phyloP scores from a whole-genome alignment of 1,284 basidiomycete species.

The Irpex sp. region DNA sequence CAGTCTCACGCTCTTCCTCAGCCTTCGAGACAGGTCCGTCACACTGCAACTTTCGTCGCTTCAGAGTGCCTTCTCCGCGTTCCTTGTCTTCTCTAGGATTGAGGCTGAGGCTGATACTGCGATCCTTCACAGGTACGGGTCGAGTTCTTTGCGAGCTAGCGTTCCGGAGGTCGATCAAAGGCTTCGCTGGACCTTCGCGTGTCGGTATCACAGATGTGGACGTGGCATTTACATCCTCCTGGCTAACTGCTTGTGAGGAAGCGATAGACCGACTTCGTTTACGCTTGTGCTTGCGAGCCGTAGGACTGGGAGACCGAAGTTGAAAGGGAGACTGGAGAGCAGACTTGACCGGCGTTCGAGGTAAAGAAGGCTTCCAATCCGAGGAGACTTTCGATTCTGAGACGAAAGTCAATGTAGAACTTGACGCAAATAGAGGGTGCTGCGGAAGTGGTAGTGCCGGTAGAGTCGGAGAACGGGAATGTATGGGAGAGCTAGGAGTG shows the following conservation, averaged over 20 bases:
- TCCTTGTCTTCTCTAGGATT: neutral
- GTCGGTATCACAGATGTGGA: neutral
- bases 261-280: neutral
- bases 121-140: too few relatives aligned
- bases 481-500: neutral
- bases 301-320: constrained; percentile 1
- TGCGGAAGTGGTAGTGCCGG: neutral
- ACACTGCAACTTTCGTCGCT: neutral
- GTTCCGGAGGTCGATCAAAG: neutral
- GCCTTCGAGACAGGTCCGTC: neutral
- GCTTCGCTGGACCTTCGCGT: neutral
- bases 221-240: neutral
- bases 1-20: neutral
- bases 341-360: neutral
- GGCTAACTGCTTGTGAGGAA: too few relatives aligned
- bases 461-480: neutral
- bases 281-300: constrained; percentile 1
- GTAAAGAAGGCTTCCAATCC: neutral
- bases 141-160: neutral
- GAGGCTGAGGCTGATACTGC: too few relatives aligned
- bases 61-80: neutral
- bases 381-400: too few relatives aligned
- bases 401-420: neutral
- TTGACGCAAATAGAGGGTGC: neutral
- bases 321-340: constrained; percentile 5